phyloP scores from a whole-genome alignment of 176 grass and related monocot species.

The Paspalum notatum region DNA sequence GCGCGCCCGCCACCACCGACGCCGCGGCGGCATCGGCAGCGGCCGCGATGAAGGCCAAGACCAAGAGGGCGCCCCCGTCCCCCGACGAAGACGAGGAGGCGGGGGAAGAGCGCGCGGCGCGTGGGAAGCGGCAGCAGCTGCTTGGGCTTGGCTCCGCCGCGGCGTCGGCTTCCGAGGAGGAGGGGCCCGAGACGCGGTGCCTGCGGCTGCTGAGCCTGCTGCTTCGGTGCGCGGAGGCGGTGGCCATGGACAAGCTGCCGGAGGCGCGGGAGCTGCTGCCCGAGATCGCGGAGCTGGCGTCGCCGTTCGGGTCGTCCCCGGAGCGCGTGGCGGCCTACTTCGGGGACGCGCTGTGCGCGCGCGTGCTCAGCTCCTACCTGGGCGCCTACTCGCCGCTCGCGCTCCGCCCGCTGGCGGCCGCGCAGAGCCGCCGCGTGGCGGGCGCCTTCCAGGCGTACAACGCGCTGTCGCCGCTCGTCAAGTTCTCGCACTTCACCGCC shows the following conservation, averaged over 20 bases:
- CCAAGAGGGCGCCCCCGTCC: constrained; percentile 52
- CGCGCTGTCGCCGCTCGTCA: constrained; percentile 80
- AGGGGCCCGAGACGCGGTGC: constrained; percentile 49
- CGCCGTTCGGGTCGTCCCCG: constrained; percentile 79
- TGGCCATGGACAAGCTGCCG: constrained; percentile 58
- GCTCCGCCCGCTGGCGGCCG: constrained; percentile 33
- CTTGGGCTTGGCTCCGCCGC: constrained; percentile 1
- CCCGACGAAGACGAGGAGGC: constrained; percentile 19
- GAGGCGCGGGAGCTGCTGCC: constrained; percentile 77
- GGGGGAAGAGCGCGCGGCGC: not conserved
- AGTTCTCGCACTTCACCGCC: constrained; percentile 96
- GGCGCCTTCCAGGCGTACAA: constrained; percentile 80
- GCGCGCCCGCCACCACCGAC: constrained; percentile 43
- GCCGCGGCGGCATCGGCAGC: constrained; percentile 17
- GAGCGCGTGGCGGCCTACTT: constrained; percentile 92
- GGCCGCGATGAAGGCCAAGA: constrained; percentile 64
- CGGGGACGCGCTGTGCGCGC: constrained; percentile 77
- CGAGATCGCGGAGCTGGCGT: constrained; percentile 83
- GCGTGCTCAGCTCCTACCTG: constrained; percentile 76
- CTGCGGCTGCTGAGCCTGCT: constrained; percentile 65
- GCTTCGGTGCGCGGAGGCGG: constrained; percentile 82
- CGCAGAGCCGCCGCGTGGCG: constrained; percentile 57
- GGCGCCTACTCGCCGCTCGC: constrained; percentile 73
- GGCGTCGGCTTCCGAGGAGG: not conserved
- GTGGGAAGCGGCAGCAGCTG: constrained; percentile 39